Base-by-base conservation (phyloP, 768 basidiomycete genomes). In the Boletales sp. region DNA sequence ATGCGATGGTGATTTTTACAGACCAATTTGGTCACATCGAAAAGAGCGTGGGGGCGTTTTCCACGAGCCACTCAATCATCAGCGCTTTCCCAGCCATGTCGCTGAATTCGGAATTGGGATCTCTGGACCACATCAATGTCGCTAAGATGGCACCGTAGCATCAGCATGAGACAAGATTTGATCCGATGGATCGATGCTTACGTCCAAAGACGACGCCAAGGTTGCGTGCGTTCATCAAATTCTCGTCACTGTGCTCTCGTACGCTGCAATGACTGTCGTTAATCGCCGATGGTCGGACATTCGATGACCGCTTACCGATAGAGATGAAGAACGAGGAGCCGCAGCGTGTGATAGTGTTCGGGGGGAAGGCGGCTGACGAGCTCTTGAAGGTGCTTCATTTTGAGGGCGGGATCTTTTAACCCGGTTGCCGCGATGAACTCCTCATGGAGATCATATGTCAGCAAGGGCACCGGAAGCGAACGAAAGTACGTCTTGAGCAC, bases 81-180 rank as follows among this genome's bases (percentile, higher is more conserved):
- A 94, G 78, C 7, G 95, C 91, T 70, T 95, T 97, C 46, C 92
- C 91, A 8, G 91, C 94, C 90, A 98, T 98, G 68, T 99, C 95
- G 61, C 84, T 87, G 72, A 97, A 97, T 72, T 98, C 97, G 15
- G 90, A 82, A 24, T 79, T 77, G 4, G 87, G 84, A 64, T 94
- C 87, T 31, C 81, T 79, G 8, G 95, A 94, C 60, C 90, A 83
- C 86, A 97, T 90, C 17, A 99, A 75, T 1, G 95, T 98, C 11
- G 95, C 94, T 98, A 63, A 46, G 54, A 51, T 29, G 34, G 11
- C 35, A 40, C 19, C 21, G 40, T 31, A 4, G 35, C 8, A 5
- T 54, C 44, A 60, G 45, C 32, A 13, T 29, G 31, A n/a, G 35
- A 17, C 17, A n/a, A 7, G 9, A 6, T 2, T 13, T 13, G 17